Conservation (phyloP, 2,329 filamentous ascomycete species). For the Parascedosporium putredinis region DNA sequence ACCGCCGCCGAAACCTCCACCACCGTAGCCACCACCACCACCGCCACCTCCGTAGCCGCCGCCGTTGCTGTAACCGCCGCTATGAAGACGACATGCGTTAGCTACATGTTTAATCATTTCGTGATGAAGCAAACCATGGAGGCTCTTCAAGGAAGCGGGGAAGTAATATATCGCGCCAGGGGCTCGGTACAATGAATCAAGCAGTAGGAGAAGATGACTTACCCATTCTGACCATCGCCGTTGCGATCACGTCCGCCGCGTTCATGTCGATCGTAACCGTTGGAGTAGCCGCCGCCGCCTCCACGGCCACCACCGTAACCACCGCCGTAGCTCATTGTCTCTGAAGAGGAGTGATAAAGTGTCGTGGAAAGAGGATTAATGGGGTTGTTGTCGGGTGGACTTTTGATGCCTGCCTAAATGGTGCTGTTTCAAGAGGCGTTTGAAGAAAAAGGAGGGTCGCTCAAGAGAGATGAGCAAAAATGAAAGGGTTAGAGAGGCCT, state of each 20-base stretch:
- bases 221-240: slow-evolving; percentile 28
- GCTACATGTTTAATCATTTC: not conserved
- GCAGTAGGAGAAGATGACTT: slow-evolving; percentile 16
- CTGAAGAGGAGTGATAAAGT: not conserved
- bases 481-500: not conserved
- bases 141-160: not conserved
- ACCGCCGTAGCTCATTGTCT: slow-evolving; percentile 16
- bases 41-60: slow-evolving; percentile 8
- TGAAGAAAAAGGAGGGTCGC: too few relatives aligned
- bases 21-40: slow-evolving; percentile 21
- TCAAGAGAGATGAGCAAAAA: slow-evolving; percentile 4
- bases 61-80: slow-evolving; percentile 11
- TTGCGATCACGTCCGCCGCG: slow-evolving; percentile 31
- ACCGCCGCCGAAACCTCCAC: slow-evolving; percentile 22
- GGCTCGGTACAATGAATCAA: too few relatives aligned
- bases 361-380: not conserved
- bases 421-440: too few relatives aligned
- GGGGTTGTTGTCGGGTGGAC: not conserved
- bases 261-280: slow-evolving; percentile 28
- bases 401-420: too few relatives aligned
- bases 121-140: too few relatives aligned
- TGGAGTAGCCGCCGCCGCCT: slow-evolving; percentile 19
- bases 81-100: not conserved
- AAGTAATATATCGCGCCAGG: not conserved
- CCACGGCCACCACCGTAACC: slow-evolving; percentile 19